Evolutionary conservation across 306 rosid species (phyloP).

Genomic region (Vigna hirtella): DNA sequence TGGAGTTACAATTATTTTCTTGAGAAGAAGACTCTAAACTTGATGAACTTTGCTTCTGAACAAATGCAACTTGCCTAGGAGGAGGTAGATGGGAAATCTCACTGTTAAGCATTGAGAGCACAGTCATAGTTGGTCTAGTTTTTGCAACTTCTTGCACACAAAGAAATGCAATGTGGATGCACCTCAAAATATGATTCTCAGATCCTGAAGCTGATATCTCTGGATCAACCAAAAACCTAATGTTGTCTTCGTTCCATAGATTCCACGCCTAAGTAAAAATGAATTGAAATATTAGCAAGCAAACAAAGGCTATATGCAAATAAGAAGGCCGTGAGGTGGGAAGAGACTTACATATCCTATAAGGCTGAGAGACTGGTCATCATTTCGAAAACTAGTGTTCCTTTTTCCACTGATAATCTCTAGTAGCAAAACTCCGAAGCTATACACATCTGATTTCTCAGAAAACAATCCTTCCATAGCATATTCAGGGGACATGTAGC

Average conservation of each 20-base stretch:
- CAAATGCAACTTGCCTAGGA: conserved; percentile 50
- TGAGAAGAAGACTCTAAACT: conserved; percentile 39
- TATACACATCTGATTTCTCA: conserved; percentile 46
- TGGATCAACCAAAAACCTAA: conserved; percentile 37
- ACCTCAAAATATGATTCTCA: conserved; percentile 46
- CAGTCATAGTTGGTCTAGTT: conserved; percentile 49
- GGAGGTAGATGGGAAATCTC: conserved; percentile 53
- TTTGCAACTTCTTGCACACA: conserved; percentile 56
- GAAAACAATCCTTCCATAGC: conserved; percentile 51
- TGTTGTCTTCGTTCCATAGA: conserved; percentile 48
- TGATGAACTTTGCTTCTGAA: conserved; percentile 39
- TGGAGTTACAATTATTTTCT: conserved; percentile 37
- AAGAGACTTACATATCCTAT: conserved; percentile 47
- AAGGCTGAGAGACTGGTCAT: conserved; percentile 43
- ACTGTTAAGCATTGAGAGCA: conserved; percentile 48
- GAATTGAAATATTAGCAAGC: neutral
- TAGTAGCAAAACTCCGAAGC: conserved; percentile 47
- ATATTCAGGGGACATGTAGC: conserved; percentile 51
- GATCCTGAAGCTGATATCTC: conserved; percentile 36
- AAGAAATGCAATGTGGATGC: conserved; percentile 52
- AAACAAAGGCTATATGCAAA: neutral
- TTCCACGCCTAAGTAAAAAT: conserved; percentile 49
- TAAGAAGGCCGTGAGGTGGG: neutral
- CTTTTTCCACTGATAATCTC: conserved; percentile 51
- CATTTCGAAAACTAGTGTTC: conserved; percentile 45